Base-by-base conservation (phyloP, 1,284 basidiomycete species). In the Fomitopsis betulina region DNA sequence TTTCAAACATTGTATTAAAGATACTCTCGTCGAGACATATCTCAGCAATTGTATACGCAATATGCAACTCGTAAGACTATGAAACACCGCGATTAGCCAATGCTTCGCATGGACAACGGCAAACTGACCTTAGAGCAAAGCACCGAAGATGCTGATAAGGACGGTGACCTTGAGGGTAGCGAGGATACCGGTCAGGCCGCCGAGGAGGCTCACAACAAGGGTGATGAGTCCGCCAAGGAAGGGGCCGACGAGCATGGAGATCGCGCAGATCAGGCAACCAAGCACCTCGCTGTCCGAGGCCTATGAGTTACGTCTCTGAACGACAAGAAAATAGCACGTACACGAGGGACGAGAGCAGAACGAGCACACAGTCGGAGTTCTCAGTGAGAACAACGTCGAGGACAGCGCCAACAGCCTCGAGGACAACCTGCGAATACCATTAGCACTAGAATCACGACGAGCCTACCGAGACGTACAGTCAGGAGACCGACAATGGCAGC, bases 331-430 rank as follows among this genome's bases (percentile, higher is more conserved):
- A 53, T 39, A n/a, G n/a, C n/a, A 65, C 71, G 54, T 65, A 74
- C 72, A 64, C 69, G 37, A 79, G 69, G n/a, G n/a, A n/a, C 21
- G 50, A 55, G 45, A 78, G 63, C 17, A 72, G 38, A 10, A 58
- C 52, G n/a, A 63, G 47, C 45, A 77, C 58, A 17, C 67, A 66
- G 5, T 61, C 53, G 32, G 61, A 56, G 47, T 71, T 62, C 21
- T 65, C 64, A 21, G 60, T 56, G 45, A 62, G 65, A 39, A 73
- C 71, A 25, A 77, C 57, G 33, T 68, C 65, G 23, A 79, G 65
- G 55, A 77, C 70, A 23, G 67, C 67, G 19, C 66, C 67, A 55
- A 77, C 60, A 21, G 75, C 76, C n/a, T 49, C 59, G 63, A 79
- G 70, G 53, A 79, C 60, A 25, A 75, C 53, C 68, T 69, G 49